These are phyloP conservation scores for Microsporum ferrugineum DNA, from an alignment of 2,329 filamentous ascomycete genomes.

Conservation along the genomic window DNA sequence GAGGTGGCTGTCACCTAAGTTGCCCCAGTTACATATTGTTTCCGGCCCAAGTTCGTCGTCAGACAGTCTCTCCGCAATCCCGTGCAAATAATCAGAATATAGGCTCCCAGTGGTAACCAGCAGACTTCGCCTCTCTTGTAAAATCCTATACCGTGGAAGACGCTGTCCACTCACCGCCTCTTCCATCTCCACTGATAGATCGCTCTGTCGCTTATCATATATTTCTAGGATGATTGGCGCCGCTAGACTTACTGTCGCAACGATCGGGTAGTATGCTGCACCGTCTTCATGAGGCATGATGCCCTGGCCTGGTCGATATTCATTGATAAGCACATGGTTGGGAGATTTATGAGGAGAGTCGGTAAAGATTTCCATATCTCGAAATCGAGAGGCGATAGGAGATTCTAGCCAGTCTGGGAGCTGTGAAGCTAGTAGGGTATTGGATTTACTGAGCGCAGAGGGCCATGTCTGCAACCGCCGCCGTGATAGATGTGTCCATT, in stretches of 20 bases:
- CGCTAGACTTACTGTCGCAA: conserved; percentile 82
- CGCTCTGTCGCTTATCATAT: conserved; percentile 46
- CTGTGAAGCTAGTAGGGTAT: conserved; percentile 60
- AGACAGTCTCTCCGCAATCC: conserved; percentile 43
- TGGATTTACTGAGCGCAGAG: conserved; percentile 61
- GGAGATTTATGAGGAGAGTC: conserved; percentile 61
- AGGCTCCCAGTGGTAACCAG: conserved; percentile 45
- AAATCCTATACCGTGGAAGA: conserved; percentile 44
- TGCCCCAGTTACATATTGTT: conserved; percentile 46
- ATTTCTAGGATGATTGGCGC: conserved; percentile 67
- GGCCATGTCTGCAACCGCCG: conserved; percentile 86
- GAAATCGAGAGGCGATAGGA: conserved; percentile 52
- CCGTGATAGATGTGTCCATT: conserved; percentile 81
- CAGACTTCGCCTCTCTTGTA: conserved; percentile 73
- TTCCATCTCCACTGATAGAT: conserved; percentile 24
- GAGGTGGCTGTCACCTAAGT: conserved; percentile 36
- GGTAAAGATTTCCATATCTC: conserved; percentile 40
- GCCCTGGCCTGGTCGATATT: conserved; percentile 77
- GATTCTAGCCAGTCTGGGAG: conserved; percentile 64
- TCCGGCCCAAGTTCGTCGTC: conserved; percentile 53
- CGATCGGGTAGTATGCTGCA: conserved; percentile 70
- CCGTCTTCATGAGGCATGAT: conserved; percentile 98
- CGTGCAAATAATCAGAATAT: conserved; percentile 49
- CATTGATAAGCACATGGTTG: conserved; percentile 90
- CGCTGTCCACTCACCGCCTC: conserved; percentile 10